Evolutionary conservation across 352 stramenopile species (phyloP).

Genomic region (Elongisporangium senticosum): DNA sequence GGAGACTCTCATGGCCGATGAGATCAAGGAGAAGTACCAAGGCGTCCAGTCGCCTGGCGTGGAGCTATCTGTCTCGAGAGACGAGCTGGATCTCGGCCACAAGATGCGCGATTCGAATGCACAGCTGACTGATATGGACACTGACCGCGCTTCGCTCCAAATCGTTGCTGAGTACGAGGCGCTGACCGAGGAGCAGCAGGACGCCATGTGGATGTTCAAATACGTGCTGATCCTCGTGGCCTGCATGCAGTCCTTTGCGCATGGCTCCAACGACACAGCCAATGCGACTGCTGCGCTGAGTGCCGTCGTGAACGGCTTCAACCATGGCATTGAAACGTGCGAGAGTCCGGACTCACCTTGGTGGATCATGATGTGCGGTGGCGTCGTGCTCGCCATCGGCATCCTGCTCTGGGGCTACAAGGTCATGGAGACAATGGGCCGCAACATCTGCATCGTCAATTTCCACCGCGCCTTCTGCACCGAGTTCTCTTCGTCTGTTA

Average conservation of each 20-base stretch:
- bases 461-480: conserved; percentile 64
- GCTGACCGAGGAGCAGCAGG: conserved; percentile 26
- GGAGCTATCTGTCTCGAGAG: no score
- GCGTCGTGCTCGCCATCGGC: conserved; percentile 38
- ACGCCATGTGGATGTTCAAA: conserved; percentile 37
- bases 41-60: conserved; percentile 10
- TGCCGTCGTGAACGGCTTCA: conserved; percentile 60
- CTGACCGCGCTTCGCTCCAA: conserved; percentile 7
- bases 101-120: conserved; percentile 1
- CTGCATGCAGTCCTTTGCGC: conserved; percentile 62
- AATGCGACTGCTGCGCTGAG: conserved; percentile 69
- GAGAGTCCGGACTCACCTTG: conserved; percentile 17
- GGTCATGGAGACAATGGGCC: conserved; percentile 57
- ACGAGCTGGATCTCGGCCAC: conserved; percentile 4
- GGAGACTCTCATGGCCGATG: conserved; percentile 11
- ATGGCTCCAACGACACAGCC: conserved; percentile 79
- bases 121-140: neutral
- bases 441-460: conserved; percentile 42
- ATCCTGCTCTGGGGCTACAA: conserved; percentile 54
- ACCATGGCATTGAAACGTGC: conserved; percentile 20
- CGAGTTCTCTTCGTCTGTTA: conserved; percentile 59
- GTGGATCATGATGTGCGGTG: conserved; percentile 65
- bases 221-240: conserved; percentile 74
- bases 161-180: conserved; percentile 17
- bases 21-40: conserved; percentile 5